These are phyloP conservation scores for Taiozyma sp. DNA, from an alignment of 1,139 yeast species.

Conservation along the genomic window DNA sequence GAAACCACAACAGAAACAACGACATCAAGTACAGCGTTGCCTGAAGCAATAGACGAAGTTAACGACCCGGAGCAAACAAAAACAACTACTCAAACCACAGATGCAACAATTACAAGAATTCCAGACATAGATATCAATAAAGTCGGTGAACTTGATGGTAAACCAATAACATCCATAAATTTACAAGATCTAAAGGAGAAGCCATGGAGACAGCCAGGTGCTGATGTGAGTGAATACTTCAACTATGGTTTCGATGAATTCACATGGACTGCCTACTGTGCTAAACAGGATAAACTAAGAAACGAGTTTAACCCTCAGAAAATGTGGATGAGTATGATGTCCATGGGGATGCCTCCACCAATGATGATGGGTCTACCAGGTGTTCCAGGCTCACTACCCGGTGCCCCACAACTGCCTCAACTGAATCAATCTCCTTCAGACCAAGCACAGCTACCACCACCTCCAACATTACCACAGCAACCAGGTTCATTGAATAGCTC, in stretches of 20 bases:
- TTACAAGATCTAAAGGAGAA: constrained; percentile 81
- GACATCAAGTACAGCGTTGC: constrained; percentile 24
- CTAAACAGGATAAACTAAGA: constrained; percentile 78
- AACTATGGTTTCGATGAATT: constrained; percentile 95
- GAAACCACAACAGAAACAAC: constrained; percentile 26
- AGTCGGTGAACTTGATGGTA: constrained; percentile 76
- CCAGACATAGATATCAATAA: constrained; percentile 66
- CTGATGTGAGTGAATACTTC: constrained; percentile 89
- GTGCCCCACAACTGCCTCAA: constrained; percentile 15
- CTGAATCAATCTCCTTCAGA: constrained; percentile 8
- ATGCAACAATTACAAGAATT: constrained; percentile 28
- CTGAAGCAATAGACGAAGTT: constrained; percentile 23
- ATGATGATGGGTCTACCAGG: constrained; percentile 23
- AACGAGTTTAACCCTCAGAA: constrained; percentile 66
- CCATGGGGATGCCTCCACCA: constrained; percentile 25
- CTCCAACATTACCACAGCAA: constrained; percentile 7
- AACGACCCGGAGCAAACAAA: constrained; percentile 15
- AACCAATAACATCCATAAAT: constrained; percentile 78
- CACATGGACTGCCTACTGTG: constrained; percentile 91
- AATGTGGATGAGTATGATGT: constrained; percentile 36
- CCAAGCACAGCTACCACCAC: not conserved
- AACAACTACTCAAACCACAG: constrained; percentile 27
- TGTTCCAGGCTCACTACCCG: constrained; percentile 11
- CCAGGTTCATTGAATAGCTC: not conserved
- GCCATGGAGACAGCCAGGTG: constrained; percentile 98